phyloP scores from a whole-genome alignment of 768 basidiomycete species.

The Xerocomellus chrysenteron region DNA sequence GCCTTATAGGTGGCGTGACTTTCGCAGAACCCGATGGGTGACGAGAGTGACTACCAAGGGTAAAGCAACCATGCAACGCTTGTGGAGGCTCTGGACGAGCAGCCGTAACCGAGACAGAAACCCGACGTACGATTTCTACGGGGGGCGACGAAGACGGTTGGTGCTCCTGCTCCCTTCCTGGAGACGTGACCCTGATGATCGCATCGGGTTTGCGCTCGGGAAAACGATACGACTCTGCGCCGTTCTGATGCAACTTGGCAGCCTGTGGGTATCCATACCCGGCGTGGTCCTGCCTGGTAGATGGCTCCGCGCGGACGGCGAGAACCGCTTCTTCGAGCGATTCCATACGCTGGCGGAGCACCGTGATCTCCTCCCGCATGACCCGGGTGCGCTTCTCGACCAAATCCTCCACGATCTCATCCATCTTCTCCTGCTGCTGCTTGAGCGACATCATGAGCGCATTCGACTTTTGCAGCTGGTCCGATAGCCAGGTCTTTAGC shows the following conservation, averaged over 20 bases:
- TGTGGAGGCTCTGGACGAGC: slow-evolving; percentile 45
- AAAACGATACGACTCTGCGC: slow-evolving; percentile 47
- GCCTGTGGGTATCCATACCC: slow-evolving; percentile 21
- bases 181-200: slow-evolving; percentile 39
- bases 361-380: slow-evolving; percentile 60
- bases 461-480: slow-evolving; percentile 68
- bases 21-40: slow-evolving; percentile 18
- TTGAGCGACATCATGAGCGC: slow-evolving; percentile 49
- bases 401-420: slow-evolving; percentile 54
- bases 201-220: slow-evolving; percentile 39
- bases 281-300: slow-evolving; percentile 13
- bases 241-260: slow-evolving; percentile 38
- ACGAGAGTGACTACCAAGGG: slow-evolving; percentile 21
- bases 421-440: slow-evolving; percentile 63
- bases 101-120: slow-evolving; percentile 43
- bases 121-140: slow-evolving; percentile 46
- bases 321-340: slow-evolving; percentile 59
- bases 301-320: slow-evolving; percentile 24
- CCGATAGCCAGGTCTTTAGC: slow-evolving; percentile 72
- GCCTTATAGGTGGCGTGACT: slow-evolving; percentile 18
- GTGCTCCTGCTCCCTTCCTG: slow-evolving; percentile 42
- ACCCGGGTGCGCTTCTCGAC: slow-evolving; percentile 60
- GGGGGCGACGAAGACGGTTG: slow-evolving; percentile 43
- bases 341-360: slow-evolving; percentile 62
- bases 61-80: slow-evolving; percentile 16